phyloP scores from a whole-genome alignment of 2,329 filamentous ascomycete genomes.

The Nemania bipapillata region DNA sequence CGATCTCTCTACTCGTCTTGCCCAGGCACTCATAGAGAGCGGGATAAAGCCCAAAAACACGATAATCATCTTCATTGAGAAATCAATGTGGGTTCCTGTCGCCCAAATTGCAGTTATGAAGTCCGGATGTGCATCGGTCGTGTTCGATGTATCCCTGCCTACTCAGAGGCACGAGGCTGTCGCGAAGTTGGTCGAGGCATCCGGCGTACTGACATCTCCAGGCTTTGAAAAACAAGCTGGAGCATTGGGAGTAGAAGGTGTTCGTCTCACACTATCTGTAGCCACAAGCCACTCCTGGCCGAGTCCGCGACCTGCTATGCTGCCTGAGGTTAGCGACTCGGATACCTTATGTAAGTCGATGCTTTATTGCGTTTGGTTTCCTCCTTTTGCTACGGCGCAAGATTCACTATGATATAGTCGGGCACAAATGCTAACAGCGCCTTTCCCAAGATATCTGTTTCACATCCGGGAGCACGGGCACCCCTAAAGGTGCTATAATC shows the following conservation, averaged over 20 bases:
- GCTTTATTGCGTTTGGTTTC: no score
- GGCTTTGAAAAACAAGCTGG: background rate
- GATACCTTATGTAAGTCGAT: no score
- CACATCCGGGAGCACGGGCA: background rate
- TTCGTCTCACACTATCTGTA: background rate
- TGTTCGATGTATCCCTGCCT: background rate
- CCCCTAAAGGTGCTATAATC: background rate
- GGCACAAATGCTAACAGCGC: no score
- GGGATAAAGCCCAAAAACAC: background rate
- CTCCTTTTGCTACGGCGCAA: no score
- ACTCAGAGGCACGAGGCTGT: background rate
- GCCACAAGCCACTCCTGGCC: background rate
- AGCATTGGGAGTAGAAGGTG: background rate
- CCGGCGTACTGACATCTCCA: background rate
- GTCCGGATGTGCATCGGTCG: background rate
- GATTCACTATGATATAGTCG: no score
- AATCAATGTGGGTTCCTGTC: background rate
- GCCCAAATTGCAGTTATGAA: background rate
- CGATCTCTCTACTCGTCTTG: slow-evolving; percentile 19
- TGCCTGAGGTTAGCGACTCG: no score
- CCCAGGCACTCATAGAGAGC: background rate
- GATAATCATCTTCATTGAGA: background rate
- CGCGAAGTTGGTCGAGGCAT: background rate
- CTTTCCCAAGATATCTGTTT: background rate
- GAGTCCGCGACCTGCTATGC: no score